phyloP scores from a whole-genome alignment of 2,329 filamentous ascomycete species.

The Basipetospora chlamydospora region DNA sequence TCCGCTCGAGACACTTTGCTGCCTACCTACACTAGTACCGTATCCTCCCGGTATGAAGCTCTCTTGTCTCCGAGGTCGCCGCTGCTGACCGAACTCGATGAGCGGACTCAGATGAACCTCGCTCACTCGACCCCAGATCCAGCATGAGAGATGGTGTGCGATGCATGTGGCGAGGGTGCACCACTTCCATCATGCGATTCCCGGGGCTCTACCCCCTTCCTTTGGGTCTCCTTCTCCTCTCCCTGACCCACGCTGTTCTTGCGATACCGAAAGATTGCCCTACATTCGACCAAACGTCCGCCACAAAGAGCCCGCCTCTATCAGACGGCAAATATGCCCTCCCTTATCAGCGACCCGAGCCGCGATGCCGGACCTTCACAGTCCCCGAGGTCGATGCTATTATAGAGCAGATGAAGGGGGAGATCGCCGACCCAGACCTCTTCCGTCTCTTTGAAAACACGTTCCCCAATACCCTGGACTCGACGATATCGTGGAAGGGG shows the following conservation, averaged over 20 bases:
- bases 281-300: not conserved
- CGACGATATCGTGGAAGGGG: constrained; percentile 56
- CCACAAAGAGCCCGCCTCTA: constrained; percentile 45
- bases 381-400: constrained; percentile 63
- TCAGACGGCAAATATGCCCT: constrained; percentile 61
- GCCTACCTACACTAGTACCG: too few relatives aligned
- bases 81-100: too few relatives aligned
- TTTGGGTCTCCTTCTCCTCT: not conserved
- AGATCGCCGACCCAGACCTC: constrained; percentile 64
- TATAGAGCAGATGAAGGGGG: constrained; percentile 50
- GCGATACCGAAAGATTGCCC: constrained; percentile 1
- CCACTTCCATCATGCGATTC: too few relatives aligned
- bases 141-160: too few relatives aligned
- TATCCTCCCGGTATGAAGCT: too few relatives aligned
- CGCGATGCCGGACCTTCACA: constrained; percentile 67
- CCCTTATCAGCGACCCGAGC: constrained; percentile 63
- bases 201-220: too few relatives aligned
- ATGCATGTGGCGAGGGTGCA: too few relatives aligned
- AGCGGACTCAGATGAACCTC: too few relatives aligned
- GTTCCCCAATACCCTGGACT: constrained; percentile 64
- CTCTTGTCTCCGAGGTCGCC: too few relatives aligned
- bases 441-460: constrained; percentile 57
- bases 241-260: too few relatives aligned
- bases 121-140: too few relatives aligned
- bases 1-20: too few relatives aligned